Base-by-base conservation (phyloP, 2,329 filamentous ascomycete genomes). In the Eutypa lata region DNA sequence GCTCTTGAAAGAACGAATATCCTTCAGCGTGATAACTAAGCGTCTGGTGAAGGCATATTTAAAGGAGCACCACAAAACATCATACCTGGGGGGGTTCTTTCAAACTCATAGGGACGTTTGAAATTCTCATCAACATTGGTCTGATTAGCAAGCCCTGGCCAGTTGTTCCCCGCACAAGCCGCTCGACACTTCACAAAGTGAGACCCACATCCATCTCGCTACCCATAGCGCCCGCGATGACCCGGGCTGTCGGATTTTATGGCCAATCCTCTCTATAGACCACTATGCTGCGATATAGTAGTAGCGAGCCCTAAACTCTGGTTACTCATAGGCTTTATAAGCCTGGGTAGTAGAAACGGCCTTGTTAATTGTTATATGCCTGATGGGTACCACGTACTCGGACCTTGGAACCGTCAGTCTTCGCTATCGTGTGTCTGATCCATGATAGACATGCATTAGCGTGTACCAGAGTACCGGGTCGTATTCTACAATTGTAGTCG, bases 401-500 rank as follows among this genome's bases (percentile, higher is more conserved):
- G 33, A 31, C 47, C 7, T 42, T 49, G 47, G 47, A 40, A 49
- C 47, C 35, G 35, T 49, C 33, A 33, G 22, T 53, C 46, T 53
- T 50, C 51, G 49, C 37, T 51, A 54, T 59, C 52, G 52, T 59
- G 52, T 65, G 63, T 66, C 61, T 65, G 58, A 63, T 61, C 61
- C 57, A 62, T 57, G 57, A 62, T 57, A 65, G 55, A 50, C 63
- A 64, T 67, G 65, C 65, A 67, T 67, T 67, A 67, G 65, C 65
- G 65, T 66, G 64, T 66, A 66, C 65, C 65, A 61, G 65, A 64
- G 61, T 61, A 65, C 63, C 65, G 65, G 65, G 65, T 66, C 65
- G 58, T 56, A 57, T 58, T 55, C 56, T 61, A 54, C 53, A 58
- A 62, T 16, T 57, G 63, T 60, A 57, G 52, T 54, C 49, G 53